Evolutionary conservation across 2,329 filamentous ascomycete genomes (phyloP).

Genomic region (Epichloe gansuensis): DNA sequence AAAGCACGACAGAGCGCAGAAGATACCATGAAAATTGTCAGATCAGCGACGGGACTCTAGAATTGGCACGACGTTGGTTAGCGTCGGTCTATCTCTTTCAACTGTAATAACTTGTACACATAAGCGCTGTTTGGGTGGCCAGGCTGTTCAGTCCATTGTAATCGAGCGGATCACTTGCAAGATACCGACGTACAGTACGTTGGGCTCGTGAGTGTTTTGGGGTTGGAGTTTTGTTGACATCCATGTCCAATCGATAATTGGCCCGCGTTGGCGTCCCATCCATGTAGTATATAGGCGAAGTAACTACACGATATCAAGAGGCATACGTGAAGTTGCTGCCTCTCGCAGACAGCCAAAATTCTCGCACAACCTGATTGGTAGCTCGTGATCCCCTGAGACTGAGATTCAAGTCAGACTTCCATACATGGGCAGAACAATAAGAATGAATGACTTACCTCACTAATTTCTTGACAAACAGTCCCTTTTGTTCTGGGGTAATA

Average conservation of each 20-base stretch:
- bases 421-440: background rate
- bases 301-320: conserved; percentile 25
- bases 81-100: background rate
- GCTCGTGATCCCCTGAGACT: conserved; percentile 51
- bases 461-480: conserved; percentile 53
- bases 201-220: background rate
- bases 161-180: background rate
- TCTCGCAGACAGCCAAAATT: conserved; percentile 61
- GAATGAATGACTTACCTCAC: conserved; percentile 32
- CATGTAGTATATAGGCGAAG: background rate
- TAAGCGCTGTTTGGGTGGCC: background rate
- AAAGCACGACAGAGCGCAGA: conserved; percentile 52
- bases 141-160: background rate
- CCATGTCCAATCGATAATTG: background rate
- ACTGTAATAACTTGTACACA: background rate
- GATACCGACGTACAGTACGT: background rate
- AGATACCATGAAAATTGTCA: conserved; percentile 42
- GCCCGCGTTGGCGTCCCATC: background rate
- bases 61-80: background rate
- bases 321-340: conserved; percentile 49
- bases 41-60: conserved; percentile 37
- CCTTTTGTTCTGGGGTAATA: conserved; percentile 47
- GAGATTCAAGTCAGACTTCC: background rate
- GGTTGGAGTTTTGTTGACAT: background rate
- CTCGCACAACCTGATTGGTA: conserved; percentile 55